These are phyloP conservation scores for Sclerotinia subarctica DNA, from an alignment of 2,329 filamentous ascomycete species.

Conservation along the genomic window DNA sequence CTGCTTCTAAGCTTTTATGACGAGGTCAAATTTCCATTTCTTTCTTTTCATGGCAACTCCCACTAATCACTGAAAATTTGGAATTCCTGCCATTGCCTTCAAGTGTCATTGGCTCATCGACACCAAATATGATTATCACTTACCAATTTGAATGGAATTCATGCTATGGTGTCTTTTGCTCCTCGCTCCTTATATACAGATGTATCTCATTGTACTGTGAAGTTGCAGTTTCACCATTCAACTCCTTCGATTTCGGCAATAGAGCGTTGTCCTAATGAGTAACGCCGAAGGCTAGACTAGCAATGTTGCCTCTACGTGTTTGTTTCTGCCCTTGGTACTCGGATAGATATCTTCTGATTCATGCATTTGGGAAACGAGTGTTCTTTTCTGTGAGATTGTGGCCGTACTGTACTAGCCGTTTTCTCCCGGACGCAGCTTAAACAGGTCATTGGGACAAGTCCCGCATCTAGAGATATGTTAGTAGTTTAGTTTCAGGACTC, in stretches of 20 bases:
- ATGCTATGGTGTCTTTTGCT: conserved; percentile 47
- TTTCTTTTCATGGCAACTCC: conserved; percentile 2
- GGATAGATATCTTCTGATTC: conserved; percentile 75
- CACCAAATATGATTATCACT: conserved; percentile 43
- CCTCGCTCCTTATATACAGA: conserved; percentile 44
- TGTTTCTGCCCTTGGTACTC: conserved; percentile 86
- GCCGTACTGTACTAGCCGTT: conserved; percentile 80
- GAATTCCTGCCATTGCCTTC: conserved; percentile 20
- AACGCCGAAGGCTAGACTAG: conserved; percentile 48
- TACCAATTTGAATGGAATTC: conserved; percentile 48
- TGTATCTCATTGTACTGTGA: conserved; percentile 46
- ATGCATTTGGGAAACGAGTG: conserved; percentile 48
- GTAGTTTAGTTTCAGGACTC: too few species aligned
- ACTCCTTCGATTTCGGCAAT: conserved; percentile 49
- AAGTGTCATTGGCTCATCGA: conserved; percentile 33
- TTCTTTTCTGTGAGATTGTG: conserved; percentile 48
- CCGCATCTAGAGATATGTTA: not conserved
- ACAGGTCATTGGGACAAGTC: not conserved
- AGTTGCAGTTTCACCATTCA: conserved; percentile 25
- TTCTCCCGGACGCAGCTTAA: conserved; percentile 36
- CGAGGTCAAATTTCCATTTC: not conserved
- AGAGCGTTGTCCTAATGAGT: conserved; percentile 49
- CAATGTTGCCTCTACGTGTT: conserved; percentile 47
- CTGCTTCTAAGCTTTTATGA: conserved; percentile 3
- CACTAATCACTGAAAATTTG: not conserved